Conservation (phyloP, 176 grass and related monocot species). For the Musa acuminata region DNA sequence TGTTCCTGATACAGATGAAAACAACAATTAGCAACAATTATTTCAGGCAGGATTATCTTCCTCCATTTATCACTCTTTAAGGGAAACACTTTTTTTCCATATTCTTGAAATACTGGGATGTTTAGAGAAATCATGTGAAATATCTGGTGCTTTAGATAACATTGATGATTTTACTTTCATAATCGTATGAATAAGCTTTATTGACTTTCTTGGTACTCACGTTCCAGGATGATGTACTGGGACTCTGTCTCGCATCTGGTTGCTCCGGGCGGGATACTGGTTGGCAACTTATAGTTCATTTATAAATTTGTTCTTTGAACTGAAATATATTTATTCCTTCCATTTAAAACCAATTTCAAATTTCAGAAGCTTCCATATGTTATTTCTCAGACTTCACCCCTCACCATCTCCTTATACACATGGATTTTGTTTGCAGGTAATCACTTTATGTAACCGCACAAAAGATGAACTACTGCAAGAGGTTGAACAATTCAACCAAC, state of each 20-base stretch:
- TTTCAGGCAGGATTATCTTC: neutral
- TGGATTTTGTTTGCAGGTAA: slow-evolving; percentile 37
- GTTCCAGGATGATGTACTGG: slow-evolving; percentile 96
- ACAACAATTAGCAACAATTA: neutral
- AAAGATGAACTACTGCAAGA: slow-evolving; percentile 81
- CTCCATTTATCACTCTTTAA: too few relatives aligned
- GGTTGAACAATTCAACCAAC: slow-evolving; percentile 65
- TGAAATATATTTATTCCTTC: neutral
- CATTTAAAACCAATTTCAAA: neutral
- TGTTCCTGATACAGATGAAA: neutral
- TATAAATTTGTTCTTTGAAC: neutral
- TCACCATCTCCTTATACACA: neutral
- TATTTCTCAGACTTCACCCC: neutral
- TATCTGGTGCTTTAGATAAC: neutral
- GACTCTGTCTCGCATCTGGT: slow-evolving; percentile 68
- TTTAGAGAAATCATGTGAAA: neutral
- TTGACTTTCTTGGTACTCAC: slow-evolving; percentile 18
- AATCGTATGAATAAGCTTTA: neutral
- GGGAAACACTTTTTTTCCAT: too few relatives aligned
- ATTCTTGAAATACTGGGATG: too few relatives aligned
- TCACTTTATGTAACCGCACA: slow-evolving; percentile 72
- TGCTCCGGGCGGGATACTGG: slow-evolving; percentile 72
- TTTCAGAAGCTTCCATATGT: neutral
- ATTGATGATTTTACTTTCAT: neutral
- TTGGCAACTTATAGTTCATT: slow-evolving; percentile 27